These are phyloP conservation scores for Phylloporus sp. DNA, from an alignment of 768 basidiomycete species.

Conservation along the genomic window DNA sequence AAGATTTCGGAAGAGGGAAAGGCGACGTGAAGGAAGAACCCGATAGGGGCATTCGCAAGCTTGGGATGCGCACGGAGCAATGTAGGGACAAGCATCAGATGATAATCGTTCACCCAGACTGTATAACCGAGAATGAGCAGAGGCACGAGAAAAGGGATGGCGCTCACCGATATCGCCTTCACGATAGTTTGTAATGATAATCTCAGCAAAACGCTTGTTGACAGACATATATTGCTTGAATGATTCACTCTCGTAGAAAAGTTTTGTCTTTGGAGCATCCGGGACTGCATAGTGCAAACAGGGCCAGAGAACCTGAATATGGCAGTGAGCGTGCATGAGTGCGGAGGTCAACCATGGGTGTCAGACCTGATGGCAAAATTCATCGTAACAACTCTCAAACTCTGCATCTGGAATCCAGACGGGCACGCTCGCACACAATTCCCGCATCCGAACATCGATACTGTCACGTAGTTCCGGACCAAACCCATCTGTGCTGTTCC, in stretches of 20 bases:
- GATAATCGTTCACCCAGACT: conserved; percentile 94
- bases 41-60: conserved; percentile 44
- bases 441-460: conserved; percentile 49
- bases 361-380: conserved; percentile 78
- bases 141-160: background rate
- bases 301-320: conserved; percentile 69
- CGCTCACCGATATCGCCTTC: conserved; percentile 78
- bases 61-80: conserved; percentile 66
- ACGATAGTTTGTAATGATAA: conserved; percentile 73
- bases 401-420: conserved; percentile 84
- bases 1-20: conserved; percentile 97
- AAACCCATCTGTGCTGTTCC: conserved; percentile 64
- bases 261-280: conserved; percentile 81
- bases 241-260: conserved; percentile 70
- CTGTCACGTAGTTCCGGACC: conserved; percentile 50
- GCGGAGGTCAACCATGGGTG: background rate
- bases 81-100: conserved; percentile 87
- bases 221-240: background rate
- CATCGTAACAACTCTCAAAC: conserved; percentile 77
- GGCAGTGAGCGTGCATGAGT: background rate
- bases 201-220: conserved; percentile 31
- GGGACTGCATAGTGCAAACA: conserved; percentile 84
- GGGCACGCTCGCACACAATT: conserved; percentile 42
- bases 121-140: conserved; percentile 1
- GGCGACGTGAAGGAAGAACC: conserved; percentile 96